Percentiles rank a stretch among this genome's conserved stretches.
Conservation (phyloP, 805 yeast genomes). For the Sugiyamaella americana region DNA sequence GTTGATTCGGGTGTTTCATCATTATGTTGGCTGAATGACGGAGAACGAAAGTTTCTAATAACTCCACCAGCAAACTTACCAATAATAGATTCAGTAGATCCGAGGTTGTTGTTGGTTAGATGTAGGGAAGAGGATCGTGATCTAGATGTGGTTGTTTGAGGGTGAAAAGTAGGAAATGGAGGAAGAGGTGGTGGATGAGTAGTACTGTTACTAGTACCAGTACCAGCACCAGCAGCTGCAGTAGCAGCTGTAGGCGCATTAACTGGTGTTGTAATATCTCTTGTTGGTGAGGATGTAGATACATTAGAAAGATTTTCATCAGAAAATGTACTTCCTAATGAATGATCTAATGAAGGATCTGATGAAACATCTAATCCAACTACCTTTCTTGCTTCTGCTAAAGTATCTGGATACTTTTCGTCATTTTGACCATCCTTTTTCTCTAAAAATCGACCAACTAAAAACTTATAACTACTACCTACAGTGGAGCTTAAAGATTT, state of each 20-base stretch:
- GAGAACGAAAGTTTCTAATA: constrained; percentile 16
- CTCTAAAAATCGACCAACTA: constrained; percentile 25
- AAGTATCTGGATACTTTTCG: constrained; percentile 20
- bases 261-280: constrained; percentile 1
- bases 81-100: constrained; percentile 6
- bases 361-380: constrained; percentile 19
- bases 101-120: neutral
- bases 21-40: constrained; percentile 13
- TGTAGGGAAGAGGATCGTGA: constrained; percentile 10
- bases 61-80: constrained; percentile 17
- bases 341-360: neutral
- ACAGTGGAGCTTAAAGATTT: constrained; percentile 32
- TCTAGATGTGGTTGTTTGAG: neutral
- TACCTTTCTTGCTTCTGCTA: constrained; percentile 23
- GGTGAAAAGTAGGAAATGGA: no score
- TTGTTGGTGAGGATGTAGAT: constrained; percentile 1
- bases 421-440: constrained; percentile 12
- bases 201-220: neutral
- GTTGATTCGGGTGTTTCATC: neutral
- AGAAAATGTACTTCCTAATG: neutral
- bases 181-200: neutral
- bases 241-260: no score
- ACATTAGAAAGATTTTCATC: neutral
- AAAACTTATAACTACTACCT: constrained; percentile 30
- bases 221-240: no score